Conservation (phyloP, 192 early-diverging fungal species). For the Mycoemilia scoparia region DNA sequence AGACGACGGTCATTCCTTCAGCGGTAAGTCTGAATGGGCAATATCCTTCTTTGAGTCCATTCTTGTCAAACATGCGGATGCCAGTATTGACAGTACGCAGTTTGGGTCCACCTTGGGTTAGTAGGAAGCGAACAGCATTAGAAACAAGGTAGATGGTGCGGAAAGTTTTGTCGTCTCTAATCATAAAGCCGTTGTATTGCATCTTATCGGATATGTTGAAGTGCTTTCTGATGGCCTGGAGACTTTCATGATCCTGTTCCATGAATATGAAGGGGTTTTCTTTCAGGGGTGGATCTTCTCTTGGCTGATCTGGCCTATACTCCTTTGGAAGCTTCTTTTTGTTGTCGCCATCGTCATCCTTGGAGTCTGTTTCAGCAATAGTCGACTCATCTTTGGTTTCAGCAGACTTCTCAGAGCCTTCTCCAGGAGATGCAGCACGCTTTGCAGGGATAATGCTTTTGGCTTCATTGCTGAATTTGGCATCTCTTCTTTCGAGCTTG, state of each 20-base stretch:
- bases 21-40: conserved; percentile 49
- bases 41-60: conserved; percentile 34
- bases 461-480: conserved; percentile 4
- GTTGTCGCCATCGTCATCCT: conserved; percentile 3
- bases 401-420: not conserved
- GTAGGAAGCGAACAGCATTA: conserved; percentile 51
- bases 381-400: conserved; percentile 8
- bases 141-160: conserved; percentile 76
- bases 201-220: conserved; percentile 63
- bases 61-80: conserved; percentile 68
- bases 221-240: conserved; percentile 42
- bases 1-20: conserved; percentile 46
- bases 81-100: conserved; percentile 83
- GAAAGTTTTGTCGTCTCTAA: conserved; percentile 51
- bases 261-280: conserved; percentile 87
- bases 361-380: not conserved
- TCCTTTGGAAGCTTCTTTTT: conserved; percentile 2
- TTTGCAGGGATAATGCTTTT: conserved; percentile 8
- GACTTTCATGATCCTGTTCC: conserved; percentile 33
- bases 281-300: conserved; percentile 28
- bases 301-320: conserved; percentile 21
- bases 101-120: conserved; percentile 39
- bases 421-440: conserved; percentile 1
- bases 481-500: conserved; percentile 17
- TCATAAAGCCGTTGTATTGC: conserved; percentile 65